These are phyloP conservation scores for Boletellus ananas DNA, from an alignment of 768 basidiomycete species.

Conservation along the genomic window DNA sequence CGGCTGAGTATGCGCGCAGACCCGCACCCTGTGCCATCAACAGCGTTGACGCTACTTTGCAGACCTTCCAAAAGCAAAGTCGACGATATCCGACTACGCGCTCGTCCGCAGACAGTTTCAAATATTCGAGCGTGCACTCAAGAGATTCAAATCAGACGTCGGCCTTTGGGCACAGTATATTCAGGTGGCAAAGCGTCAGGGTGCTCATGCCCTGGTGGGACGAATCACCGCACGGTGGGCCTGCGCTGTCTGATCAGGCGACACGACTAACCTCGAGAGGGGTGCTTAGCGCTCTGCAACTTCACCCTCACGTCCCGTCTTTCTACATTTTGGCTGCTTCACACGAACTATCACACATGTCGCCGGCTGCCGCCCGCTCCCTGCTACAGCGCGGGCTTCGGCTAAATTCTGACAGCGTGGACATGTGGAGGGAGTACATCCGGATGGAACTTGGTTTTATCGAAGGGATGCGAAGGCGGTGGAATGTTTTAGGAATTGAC, in stretches of 20 bases:
- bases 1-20: conserved; percentile 54
- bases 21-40: neutral
- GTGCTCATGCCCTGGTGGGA: conserved; percentile 74
- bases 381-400: conserved; percentile 84
- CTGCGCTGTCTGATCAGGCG: conserved; percentile 1
- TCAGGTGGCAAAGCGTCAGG: conserved; percentile 75
- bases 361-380: conserved; percentile 76
- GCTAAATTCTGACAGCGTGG: conserved; percentile 63
- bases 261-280: conserved; percentile 5
- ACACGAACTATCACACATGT: conserved; percentile 73
- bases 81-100: conserved; percentile 79
- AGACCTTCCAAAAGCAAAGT: conserved; percentile 36
- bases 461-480: conserved; percentile 73
- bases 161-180: conserved; percentile 89
- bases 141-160: conserved; percentile 85
- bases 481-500: conserved; percentile 72
- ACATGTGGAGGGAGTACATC: conserved; percentile 88
- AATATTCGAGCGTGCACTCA: conserved; percentile 86
- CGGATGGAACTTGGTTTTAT: conserved; percentile 87
- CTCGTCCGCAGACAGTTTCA: conserved; percentile 82
- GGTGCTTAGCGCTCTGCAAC: conserved; percentile 66
- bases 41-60: neutral
- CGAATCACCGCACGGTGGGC: conserved; percentile 76
- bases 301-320: conserved; percentile 74
- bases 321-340: conserved; percentile 83